Conservation (phyloP, 2,329 filamentous ascomycete species). For the Talaromyces sp. region DNA sequence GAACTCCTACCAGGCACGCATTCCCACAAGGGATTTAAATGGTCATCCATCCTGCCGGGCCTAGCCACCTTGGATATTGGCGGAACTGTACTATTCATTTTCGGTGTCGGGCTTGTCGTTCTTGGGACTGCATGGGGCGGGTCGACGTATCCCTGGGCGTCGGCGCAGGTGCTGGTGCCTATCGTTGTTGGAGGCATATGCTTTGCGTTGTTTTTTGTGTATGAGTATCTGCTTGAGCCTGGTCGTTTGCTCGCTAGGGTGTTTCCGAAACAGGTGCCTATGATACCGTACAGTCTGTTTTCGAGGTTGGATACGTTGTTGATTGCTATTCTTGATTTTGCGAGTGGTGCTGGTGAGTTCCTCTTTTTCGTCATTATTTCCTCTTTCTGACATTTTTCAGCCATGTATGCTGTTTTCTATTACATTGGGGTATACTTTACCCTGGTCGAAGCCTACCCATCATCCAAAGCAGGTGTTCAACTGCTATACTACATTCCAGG, state of each 20-base stretch:
- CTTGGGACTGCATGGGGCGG: constrained; percentile 54
- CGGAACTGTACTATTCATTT: constrained; percentile 52
- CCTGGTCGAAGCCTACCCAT: constrained; percentile 50
- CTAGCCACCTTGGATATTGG: constrained; percentile 52
- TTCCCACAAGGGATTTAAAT: constrained; percentile 28
- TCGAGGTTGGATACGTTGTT: constrained; percentile 52
- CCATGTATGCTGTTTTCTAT: constrained; percentile 55
- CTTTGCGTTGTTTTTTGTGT: constrained; percentile 40
- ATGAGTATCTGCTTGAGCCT: constrained; percentile 52
- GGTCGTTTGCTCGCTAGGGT: constrained; percentile 40
- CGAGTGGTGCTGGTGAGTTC: constrained; percentile 48
- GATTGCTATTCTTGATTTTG: constrained; percentile 58
- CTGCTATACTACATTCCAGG: constrained; percentile 62
- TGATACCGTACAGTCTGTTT: constrained; percentile 59
- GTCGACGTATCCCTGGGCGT: constrained; percentile 47
- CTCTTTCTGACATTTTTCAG: constrained; percentile 42
- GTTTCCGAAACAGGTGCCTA: constrained; percentile 53
- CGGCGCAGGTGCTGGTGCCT: constrained; percentile 45
- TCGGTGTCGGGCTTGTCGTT: constrained; percentile 50
- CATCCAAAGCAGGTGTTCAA: constrained; percentile 49
- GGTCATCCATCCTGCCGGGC: constrained; percentile 37
- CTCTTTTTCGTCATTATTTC: constrained; percentile 54
- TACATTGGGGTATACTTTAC: constrained; percentile 65
- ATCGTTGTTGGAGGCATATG: constrained; percentile 43
- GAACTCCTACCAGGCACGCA: constrained; percentile 51